phyloP scores from a whole-genome alignment of 352 stramenopile species.

The Peronospora belbahrii region DNA sequence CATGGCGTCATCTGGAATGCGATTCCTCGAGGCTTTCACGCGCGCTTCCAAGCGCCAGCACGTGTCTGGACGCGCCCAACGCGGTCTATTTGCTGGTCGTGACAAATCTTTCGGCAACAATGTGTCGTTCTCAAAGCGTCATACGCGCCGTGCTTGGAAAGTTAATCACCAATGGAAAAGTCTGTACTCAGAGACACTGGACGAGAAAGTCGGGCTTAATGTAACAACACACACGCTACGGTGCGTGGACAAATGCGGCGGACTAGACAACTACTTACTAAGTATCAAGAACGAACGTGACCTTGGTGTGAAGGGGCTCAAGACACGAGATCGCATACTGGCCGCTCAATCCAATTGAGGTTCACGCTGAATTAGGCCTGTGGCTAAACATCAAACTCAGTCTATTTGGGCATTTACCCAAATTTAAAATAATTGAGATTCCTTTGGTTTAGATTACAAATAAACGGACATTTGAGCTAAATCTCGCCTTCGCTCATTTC shows the following conservation, averaged over 20 bases:
- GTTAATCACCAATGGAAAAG: constrained; percentile 89
- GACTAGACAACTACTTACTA: constrained; percentile 92
- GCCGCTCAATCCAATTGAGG: constrained; percentile 15
- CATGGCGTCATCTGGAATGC: constrained; percentile 35
- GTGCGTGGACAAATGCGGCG: constrained; percentile 90
- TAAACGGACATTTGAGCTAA: constrained; percentile 4
- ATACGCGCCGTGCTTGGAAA: constrained; percentile 88
- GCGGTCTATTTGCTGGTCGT: constrained; percentile 90
- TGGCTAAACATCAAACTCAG: too few relatives aligned
- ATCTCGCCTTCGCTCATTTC: constrained; percentile 39
- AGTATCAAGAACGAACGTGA: constrained; percentile 81
- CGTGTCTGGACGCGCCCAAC: constrained; percentile 63
- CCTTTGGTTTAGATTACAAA: constrained; percentile 10
- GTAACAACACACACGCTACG: constrained; percentile 89
- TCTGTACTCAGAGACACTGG: constrained; percentile 85
- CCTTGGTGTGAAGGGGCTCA: constrained; percentile 59
- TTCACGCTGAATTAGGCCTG: background rate
- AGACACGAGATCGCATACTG: constrained; percentile 53
- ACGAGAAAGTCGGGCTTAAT: constrained; percentile 91
- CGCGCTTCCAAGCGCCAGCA: constrained; percentile 58
- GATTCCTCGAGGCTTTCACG: constrained; percentile 52
- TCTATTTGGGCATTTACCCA: background rate
- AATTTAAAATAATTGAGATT: background rate
- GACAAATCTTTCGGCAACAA: constrained; percentile 94
- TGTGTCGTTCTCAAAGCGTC: constrained; percentile 90